These are phyloP conservation scores for Sporisorium iseilematis-ciliati DNA, from an alignment of 1,284 basidiomycete genomes.

Conservation along the genomic window DNA sequence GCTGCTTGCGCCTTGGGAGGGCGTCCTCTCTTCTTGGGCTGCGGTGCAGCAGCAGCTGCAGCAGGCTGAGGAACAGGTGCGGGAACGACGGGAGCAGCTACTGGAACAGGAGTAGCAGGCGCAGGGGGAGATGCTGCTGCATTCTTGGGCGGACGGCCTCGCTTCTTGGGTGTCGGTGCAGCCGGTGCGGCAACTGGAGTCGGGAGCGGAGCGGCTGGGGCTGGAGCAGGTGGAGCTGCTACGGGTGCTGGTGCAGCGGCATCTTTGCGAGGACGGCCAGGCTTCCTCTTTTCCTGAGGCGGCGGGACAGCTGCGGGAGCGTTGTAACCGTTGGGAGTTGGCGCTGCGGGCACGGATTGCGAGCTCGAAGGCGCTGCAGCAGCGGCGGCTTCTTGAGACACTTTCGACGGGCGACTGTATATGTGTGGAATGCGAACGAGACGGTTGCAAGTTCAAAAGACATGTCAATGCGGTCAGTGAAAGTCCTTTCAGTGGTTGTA, in stretches of 20 bases:
- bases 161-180: constrained; percentile 29
- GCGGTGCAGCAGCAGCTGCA: constrained; percentile 1
- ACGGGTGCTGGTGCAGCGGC: constrained; percentile 15
- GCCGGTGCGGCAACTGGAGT: constrained; percentile 5
- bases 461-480: constrained; percentile 1
- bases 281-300: constrained; percentile 25
- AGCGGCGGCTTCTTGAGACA: constrained; percentile 19
- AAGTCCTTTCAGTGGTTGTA: too few species aligned
- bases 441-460: not conserved
- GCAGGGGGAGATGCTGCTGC: constrained; percentile 9
- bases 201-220: constrained; percentile 9
- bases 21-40: constrained; percentile 31
- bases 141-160: constrained; percentile 37
- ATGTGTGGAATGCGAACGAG: not conserved
- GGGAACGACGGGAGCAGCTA: constrained; percentile 1
- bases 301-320: constrained; percentile 7
- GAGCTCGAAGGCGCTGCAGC: constrained; percentile 8
- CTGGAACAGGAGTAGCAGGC: constrained; percentile 3
- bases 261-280: constrained; percentile 34
- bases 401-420: constrained; percentile 37
- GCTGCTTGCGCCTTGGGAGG: constrained; percentile 18
- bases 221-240: constrained; percentile 12
- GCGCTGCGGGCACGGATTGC: not conserved
- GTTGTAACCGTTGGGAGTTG: constrained; percentile 10
- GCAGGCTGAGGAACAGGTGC: constrained; percentile 7